These are phyloP conservation scores for Wickerhamiella shivajii DNA, from an alignment of 805 yeast genomes.

Conservation along the genomic window DNA sequence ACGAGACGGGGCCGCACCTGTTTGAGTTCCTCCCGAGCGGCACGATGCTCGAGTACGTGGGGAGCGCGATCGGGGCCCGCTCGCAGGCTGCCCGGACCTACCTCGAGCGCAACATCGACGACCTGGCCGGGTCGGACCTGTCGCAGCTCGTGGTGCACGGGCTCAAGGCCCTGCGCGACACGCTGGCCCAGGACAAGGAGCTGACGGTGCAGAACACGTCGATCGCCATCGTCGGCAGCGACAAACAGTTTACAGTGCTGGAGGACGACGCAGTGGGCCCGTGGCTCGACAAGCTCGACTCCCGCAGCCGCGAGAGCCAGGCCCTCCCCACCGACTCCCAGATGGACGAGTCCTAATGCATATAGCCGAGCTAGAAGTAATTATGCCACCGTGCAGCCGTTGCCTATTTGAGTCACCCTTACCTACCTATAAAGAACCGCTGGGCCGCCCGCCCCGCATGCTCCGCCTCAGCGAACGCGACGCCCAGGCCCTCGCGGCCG, in stretches of 20 bases:
- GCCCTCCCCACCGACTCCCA: constrained; percentile 6
- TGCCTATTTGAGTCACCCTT: too few species aligned
- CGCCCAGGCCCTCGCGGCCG: background rate
- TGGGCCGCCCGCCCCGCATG: too few species aligned
- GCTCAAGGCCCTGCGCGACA: constrained; percentile 81
- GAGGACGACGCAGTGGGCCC: constrained; percentile 80
- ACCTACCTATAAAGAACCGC: too few species aligned
- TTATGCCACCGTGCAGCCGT: too few species aligned
- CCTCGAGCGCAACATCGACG: constrained; percentile 70
- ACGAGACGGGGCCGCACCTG: constrained; percentile 86
- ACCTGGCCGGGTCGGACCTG: constrained; percentile 41
- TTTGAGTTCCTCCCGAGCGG: constrained; percentile 96
- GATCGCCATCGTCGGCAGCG: constrained; percentile 84
- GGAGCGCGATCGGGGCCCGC: constrained; percentile 95
- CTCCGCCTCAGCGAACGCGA: constrained; percentile 3
- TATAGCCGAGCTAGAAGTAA: too few species aligned
- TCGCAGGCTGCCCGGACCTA: constrained; percentile 97
- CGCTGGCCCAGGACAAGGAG: constrained; percentile 88
- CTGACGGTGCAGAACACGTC: constrained; percentile 72
- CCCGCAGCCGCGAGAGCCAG: constrained; percentile 29
- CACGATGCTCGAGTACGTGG: constrained; percentile 75
- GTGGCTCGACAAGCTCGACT: constrained; percentile 66
- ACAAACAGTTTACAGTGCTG: constrained; percentile 53
- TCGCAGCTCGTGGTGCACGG: constrained; percentile 77
- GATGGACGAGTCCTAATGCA: too few species aligned